Conservation (phyloP, 2,329 filamentous ascomycete species). For the Emmonsia crescens region DNA sequence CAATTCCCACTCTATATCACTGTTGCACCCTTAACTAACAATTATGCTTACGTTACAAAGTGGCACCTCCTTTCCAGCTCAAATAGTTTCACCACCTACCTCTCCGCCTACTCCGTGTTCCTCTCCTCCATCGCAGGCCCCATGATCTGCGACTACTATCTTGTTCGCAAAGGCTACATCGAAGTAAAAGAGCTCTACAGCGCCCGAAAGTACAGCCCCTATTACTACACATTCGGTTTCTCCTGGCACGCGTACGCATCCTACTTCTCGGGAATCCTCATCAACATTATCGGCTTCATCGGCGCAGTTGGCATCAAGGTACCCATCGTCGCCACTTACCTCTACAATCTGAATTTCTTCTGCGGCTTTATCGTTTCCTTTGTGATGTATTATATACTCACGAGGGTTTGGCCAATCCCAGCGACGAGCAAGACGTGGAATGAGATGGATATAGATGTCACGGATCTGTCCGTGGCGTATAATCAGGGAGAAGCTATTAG, state of each 20-base stretch:
- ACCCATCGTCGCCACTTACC: constrained; percentile 67
- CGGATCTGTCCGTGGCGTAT: constrained; percentile 22
- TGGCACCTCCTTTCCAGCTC: constrained; percentile 59
- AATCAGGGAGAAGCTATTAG: constrained; percentile 19
- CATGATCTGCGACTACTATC: constrained; percentile 78
- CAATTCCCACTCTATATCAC: background rate
- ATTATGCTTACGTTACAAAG: constrained; percentile 13
- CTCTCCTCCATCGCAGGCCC: constrained; percentile 90
- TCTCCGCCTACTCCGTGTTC: constrained; percentile 87
- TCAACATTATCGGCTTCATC: constrained; percentile 87
- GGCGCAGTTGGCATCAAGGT: constrained; percentile 64
- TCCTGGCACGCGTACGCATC: constrained; percentile 77
- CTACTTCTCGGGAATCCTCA: constrained; percentile 70
- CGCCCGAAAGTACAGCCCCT: constrained; percentile 48
- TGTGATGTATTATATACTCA: constrained; percentile 58
- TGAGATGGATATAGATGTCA: constrained; percentile 48
- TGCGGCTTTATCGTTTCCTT: constrained; percentile 64
- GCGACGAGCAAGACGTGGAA: constrained; percentile 67
- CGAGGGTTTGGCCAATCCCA: constrained; percentile 58
- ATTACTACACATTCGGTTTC: constrained; percentile 63
- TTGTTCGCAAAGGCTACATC: constrained; percentile 71
- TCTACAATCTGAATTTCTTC: constrained; percentile 90
- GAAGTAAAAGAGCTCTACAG: constrained; percentile 71
- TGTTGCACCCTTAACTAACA: background rate
- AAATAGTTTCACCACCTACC: constrained; percentile 83